Percentiles rank a stretch among this genome's conserved stretches.
Conservation (phyloP, 2,329 filamentous ascomycete genomes). For the Penicillium sp. region DNA sequence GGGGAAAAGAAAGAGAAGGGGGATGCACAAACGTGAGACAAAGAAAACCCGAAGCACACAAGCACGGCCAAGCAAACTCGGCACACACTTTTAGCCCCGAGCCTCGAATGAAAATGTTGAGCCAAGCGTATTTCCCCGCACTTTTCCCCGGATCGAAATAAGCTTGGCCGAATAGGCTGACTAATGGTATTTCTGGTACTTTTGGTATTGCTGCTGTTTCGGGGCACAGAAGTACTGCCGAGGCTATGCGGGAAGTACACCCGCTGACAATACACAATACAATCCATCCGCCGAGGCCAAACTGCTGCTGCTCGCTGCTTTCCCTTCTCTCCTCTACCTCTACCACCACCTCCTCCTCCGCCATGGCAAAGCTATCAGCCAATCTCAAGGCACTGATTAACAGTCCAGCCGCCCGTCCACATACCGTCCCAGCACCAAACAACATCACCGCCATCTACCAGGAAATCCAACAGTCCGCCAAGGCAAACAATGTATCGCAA, state of each 20-base stretch:
- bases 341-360: slow-evolving; percentile 10
- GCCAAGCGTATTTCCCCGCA: not conserved
- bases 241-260: no score
- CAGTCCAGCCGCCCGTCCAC: slow-evolving; percentile 67
- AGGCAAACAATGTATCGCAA: slow-evolving; percentile 63
- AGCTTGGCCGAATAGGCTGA: slow-evolving; percentile 1
- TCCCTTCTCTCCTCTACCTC: not conserved
- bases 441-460: slow-evolving; percentile 68
- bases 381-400: slow-evolving; percentile 76
- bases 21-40: no score
- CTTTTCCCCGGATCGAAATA: slow-evolving; percentile 4
- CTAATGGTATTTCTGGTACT: not conserved
- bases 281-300: not conserved
- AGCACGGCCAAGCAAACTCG: no score
- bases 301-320: not conserved
- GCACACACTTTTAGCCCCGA: not conserved
- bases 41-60: no score
- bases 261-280: no score
- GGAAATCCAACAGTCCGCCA: slow-evolving; percentile 66
- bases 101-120: not conserved
- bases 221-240: not conserved
- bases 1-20: not conserved
- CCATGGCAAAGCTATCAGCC: slow-evolving; percentile 74
- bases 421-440: slow-evolving; percentile 66
- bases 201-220: not conserved